Percentiles rank a stretch among this genome's conserved stretches.
Evolutionary conservation across 139 green algal species (phyloP).

Genomic region (Chlamydomonas asymmetrica): DNA sequence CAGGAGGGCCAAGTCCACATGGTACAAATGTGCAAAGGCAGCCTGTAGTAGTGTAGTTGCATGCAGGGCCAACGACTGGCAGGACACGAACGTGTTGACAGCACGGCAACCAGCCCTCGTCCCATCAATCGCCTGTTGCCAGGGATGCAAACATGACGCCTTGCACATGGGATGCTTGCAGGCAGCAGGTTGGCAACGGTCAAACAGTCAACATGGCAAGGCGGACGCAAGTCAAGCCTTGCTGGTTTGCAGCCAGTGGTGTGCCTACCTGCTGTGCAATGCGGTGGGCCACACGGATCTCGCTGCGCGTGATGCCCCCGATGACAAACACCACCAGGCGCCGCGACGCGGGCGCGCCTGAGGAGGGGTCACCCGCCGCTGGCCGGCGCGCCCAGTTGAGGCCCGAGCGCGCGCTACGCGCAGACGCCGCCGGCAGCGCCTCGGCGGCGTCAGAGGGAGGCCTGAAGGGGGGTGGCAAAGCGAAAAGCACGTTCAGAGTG

Average conservation of each 20-base stretch:
- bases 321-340: constrained; percentile 88
- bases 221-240: too few species aligned
- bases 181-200: too few species aligned
- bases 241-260: too few species aligned
- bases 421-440: constrained; percentile 2
- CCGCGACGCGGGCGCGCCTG: constrained; percentile 12
- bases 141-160: background rate
- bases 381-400: constrained; percentile 42
- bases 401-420: constrained; percentile 28
- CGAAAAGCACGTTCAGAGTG: background rate
- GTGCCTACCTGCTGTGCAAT: too few species aligned
- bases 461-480: background rate
- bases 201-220: too few species aligned
- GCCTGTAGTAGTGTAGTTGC: too few species aligned
- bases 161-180: too few species aligned
- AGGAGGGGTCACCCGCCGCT: background rate
- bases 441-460: constrained; percentile 17
- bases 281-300: background rate
- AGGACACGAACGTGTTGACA: too few species aligned
- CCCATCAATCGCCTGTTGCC: background rate
- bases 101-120: too few species aligned
- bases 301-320: constrained; percentile 78
- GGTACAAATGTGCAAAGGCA: too few species aligned
- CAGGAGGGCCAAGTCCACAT: too few species aligned
- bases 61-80: too few species aligned